Conservation (phyloP, 139 green algal genomes). For the Chlorella sp. region DNA sequence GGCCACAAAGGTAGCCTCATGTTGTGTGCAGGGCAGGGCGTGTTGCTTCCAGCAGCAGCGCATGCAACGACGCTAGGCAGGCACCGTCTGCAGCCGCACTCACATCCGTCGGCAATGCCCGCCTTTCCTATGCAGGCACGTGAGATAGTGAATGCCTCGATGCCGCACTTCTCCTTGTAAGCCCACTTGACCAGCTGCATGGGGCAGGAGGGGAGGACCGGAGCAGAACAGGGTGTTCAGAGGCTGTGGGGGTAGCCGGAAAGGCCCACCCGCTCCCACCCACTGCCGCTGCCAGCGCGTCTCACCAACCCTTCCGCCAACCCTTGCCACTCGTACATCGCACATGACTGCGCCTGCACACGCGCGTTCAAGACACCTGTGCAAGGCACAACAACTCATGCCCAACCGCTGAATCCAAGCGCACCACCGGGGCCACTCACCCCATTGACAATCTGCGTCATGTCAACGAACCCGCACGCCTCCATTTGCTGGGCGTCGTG, state of each 20-base stretch:
- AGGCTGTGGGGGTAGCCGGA: background rate
- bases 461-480: conserved; percentile 21
- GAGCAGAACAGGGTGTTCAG: background rate
- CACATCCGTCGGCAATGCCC: conserved; percentile 11
- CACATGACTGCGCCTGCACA: background rate
- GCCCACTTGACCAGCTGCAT: conserved; percentile 26
- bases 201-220: background rate
- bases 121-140: background rate
- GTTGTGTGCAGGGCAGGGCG: background rate
- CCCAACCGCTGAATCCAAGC: too few species aligned
- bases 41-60: background rate
- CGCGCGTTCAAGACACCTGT: background rate
- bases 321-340: background rate
- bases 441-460: background rate
- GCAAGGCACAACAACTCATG: too few species aligned
- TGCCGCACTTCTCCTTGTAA: conserved; percentile 1
- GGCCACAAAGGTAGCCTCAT: background rate
- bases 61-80: background rate
- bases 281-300: too few species aligned
- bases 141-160: background rate
- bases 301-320: background rate
- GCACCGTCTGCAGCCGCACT: background rate
- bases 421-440: background rate
- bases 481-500: conserved; percentile 10
- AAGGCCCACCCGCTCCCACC: too few species aligned